Conservation (phyloP, 2,329 filamentous ascomycete genomes). For the Venturia aucupariae region DNA sequence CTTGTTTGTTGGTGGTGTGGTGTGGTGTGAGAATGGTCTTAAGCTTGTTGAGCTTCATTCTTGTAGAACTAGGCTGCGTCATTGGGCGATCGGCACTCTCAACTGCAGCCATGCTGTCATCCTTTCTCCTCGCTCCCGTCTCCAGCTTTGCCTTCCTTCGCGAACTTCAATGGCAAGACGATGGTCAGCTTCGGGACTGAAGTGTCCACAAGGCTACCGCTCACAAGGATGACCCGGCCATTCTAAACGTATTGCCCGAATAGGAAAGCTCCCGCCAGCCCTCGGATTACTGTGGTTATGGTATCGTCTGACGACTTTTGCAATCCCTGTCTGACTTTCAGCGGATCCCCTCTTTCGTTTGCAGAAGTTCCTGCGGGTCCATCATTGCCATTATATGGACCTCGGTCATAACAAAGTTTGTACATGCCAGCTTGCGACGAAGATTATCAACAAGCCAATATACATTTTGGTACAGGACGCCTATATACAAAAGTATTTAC, state of each 20-base stretch:
- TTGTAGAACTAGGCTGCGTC: neutral
- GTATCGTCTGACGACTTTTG: neutral
- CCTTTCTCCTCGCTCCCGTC: neutral
- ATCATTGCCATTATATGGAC: too few relatives aligned
- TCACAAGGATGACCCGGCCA: neutral
- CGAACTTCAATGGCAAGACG: neutral
- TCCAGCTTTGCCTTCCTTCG: neutral
- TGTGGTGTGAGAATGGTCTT: neutral
- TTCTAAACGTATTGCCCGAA: neutral
- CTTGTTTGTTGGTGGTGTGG: neutral
- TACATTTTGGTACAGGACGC: neutral
- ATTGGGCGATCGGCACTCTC: neutral
- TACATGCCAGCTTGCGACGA: too few relatives aligned
- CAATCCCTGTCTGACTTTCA: neutral
- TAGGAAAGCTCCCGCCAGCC: neutral
- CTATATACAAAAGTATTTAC: constrained; percentile 17
- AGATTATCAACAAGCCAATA: too few relatives aligned
- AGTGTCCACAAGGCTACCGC: neutral
- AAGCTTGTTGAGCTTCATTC: neutral
- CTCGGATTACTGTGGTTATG: too few relatives aligned
- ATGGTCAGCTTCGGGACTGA: neutral
- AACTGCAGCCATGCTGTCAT: neutral
- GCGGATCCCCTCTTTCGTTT: neutral
- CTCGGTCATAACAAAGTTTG: too few relatives aligned
- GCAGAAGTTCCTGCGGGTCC: neutral